Conservation (phyloP, 2,329 filamentous ascomycete genomes). For the Talaromyces albobiverticillius region DNA sequence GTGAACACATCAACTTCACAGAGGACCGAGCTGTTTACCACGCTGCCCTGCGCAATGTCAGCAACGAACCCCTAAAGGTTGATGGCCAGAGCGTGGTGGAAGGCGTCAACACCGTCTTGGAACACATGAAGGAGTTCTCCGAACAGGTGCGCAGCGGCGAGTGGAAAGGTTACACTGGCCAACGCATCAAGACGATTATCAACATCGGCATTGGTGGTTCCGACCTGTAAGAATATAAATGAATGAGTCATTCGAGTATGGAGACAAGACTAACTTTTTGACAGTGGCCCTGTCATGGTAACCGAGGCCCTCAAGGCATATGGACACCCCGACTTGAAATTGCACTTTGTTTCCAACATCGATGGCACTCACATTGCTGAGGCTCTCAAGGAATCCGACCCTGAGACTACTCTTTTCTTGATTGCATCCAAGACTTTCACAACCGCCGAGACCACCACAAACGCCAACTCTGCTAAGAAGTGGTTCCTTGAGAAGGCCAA, state of each 20-base stretch:
- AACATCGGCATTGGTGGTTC: slow-evolving; percentile 98
- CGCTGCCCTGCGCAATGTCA: slow-evolving; percentile 85
- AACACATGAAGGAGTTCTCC: slow-evolving; percentile 98
- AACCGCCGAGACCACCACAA: slow-evolving; percentile 93
- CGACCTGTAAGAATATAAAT: slow-evolving; percentile 70
- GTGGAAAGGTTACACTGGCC: slow-evolving; percentile 97
- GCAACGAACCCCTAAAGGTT: slow-evolving; percentile 76
- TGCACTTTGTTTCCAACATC: slow-evolving; percentile 99
- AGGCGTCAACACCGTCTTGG: slow-evolving; percentile 83
- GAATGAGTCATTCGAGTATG: neutral
- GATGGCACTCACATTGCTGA: slow-evolving; percentile 97
- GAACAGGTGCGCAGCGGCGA: slow-evolving; percentile 90
- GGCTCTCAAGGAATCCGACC: slow-evolving; percentile 81
- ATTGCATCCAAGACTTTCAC: slow-evolving; percentile 99
- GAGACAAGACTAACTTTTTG: neutral
- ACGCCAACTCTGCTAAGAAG: slow-evolving; percentile 92
- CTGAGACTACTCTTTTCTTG: slow-evolving; percentile 98
- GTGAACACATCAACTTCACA: slow-evolving; percentile 99
- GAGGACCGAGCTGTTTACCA: slow-evolving; percentile 96
- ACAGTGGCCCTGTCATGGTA: slow-evolving; percentile 94
- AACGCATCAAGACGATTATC: slow-evolving; percentile 94
- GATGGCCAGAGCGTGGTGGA: slow-evolving; percentile 92
- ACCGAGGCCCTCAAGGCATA: slow-evolving; percentile 97
- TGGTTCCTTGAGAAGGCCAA: slow-evolving; percentile 91
- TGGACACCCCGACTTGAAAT: slow-evolving; percentile 75